These are phyloP conservation scores for Priceomyces carsonii DNA, from an alignment of 805 yeast genomes.

Conservation along the genomic window DNA sequence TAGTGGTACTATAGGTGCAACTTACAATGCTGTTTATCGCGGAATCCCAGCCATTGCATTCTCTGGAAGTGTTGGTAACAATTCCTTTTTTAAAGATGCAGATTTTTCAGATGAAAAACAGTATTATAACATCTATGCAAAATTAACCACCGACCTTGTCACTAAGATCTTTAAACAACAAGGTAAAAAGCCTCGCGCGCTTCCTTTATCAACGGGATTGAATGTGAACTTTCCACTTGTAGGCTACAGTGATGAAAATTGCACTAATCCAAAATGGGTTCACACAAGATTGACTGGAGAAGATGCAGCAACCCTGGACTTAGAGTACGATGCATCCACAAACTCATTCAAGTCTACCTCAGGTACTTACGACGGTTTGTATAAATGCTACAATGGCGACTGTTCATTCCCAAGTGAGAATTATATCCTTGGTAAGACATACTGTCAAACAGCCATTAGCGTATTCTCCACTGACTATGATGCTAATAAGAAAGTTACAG, in stretches of 20 bases:
- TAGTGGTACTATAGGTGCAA: slow-evolving; percentile 56
- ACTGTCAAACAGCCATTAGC: slow-evolving; percentile 44
- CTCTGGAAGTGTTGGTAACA: slow-evolving; percentile 51
- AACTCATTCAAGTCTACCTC: neutral
- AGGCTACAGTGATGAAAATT: slow-evolving; percentile 32
- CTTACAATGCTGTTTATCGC: slow-evolving; percentile 48
- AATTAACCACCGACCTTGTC: slow-evolving; percentile 40
- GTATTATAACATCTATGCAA: slow-evolving; percentile 47
- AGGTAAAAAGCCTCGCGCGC: slow-evolving; percentile 35
- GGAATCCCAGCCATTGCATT: slow-evolving; percentile 52
- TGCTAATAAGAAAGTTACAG: slow-evolving; percentile 19
- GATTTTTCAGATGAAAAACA: slow-evolving; percentile 41
- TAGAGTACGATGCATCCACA: slow-evolving; percentile 41
- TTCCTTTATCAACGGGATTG: slow-evolving; percentile 47
- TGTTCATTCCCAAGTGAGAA: slow-evolving; percentile 46
- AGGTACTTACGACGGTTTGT: slow-evolving; percentile 2
- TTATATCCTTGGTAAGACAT: slow-evolving; percentile 24
- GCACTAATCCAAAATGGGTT: slow-evolving; percentile 44
- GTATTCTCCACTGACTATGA: slow-evolving; percentile 51
- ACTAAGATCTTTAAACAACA: slow-evolving; percentile 35
- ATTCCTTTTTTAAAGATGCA: slow-evolving; percentile 49
- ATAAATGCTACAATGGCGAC: slow-evolving; percentile 42
- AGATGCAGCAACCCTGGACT: slow-evolving; percentile 9
- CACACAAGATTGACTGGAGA: slow-evolving; percentile 38
- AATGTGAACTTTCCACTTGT: slow-evolving; percentile 52